These are phyloP conservation scores for Cercophora samala DNA, from an alignment of 495 filamentous ascomycete species.

Conservation along the genomic window DNA sequence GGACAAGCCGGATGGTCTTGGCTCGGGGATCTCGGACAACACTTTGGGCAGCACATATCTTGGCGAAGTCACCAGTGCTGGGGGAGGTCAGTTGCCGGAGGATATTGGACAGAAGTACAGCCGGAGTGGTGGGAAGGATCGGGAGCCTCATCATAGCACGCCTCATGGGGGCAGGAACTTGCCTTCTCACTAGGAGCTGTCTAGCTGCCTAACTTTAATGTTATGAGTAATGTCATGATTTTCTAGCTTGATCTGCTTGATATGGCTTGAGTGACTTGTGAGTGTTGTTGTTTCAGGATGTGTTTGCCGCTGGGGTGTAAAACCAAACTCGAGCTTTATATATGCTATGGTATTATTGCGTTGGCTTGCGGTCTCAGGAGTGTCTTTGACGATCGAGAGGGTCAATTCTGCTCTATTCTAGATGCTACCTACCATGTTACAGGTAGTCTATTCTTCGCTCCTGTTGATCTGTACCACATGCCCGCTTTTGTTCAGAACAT, in stretches of 20 bases:
- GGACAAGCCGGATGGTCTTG: not conserved
- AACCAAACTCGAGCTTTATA: too few relatives aligned
- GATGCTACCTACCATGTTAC: too few relatives aligned
- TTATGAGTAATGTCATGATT: not conserved
- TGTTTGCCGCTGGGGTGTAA: too few relatives aligned
- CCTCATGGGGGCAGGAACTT: slow-evolving; percentile 20
- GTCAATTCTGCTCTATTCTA: too few relatives aligned
- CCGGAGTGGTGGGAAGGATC: slow-evolving; percentile 22
- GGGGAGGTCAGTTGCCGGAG: slow-evolving; percentile 24
- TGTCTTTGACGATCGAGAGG: too few relatives aligned
- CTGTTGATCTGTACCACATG: too few relatives aligned
- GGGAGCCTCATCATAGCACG: slow-evolving; percentile 9
- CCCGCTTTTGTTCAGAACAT: too few relatives aligned
- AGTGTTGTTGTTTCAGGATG: too few relatives aligned
- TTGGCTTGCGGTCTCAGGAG: too few relatives aligned
- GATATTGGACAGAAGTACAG: slow-evolving; percentile 25
- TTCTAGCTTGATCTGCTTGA: not conserved
- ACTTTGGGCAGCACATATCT: slow-evolving; percentile 2
- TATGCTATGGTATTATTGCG: too few relatives aligned
- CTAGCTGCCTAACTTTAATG: too few relatives aligned
- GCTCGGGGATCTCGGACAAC: slow-evolving; percentile 14
- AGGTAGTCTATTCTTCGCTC: too few relatives aligned
- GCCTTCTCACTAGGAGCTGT: slow-evolving; percentile 18
- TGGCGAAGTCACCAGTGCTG: slow-evolving; percentile 21
- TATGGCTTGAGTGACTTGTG: not conserved